These are phyloP conservation scores for Aegle marmelos DNA, from an alignment of 345 rosid species.

Conservation along the genomic window DNA sequence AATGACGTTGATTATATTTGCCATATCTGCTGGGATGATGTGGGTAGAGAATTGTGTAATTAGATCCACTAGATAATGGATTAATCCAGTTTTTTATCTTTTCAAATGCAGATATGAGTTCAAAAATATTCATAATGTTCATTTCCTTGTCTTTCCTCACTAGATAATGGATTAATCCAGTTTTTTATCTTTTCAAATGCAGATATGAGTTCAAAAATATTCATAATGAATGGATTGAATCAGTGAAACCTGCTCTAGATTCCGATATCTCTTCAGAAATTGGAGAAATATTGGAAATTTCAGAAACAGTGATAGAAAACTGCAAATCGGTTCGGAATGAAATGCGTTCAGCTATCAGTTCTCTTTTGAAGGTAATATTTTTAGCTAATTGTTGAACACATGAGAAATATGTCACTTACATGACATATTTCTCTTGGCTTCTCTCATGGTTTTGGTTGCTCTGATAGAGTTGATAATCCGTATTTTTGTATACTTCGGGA, in stretches of 20 bases:
- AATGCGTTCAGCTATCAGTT: conserved; percentile 65
- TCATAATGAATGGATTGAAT: conserved; percentile 74
- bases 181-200: conserved; percentile 23
- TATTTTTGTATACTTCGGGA: background rate
- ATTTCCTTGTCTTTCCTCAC: background rate
- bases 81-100: conserved; percentile 12
- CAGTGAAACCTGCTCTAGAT: conserved; percentile 68
- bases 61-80: background rate
- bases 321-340: conserved; percentile 67
- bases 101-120: conserved; percentile 68
- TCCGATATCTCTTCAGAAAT: conserved; percentile 47
- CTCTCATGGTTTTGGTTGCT: background rate
- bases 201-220: conserved; percentile 71
- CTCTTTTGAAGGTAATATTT: conserved; percentile 76
- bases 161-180: conserved; percentile 1
- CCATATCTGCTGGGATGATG: background rate
- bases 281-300: conserved; percentile 37
- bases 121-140: conserved; percentile 42
- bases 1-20: background rate
- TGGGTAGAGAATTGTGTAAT: background rate
- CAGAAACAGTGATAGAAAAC: conserved; percentile 54
- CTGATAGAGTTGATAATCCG: background rate
- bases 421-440: background rate
- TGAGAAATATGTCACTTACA: background rate
- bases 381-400: background rate